These are phyloP conservation scores for Pythium aquatile DNA, from an alignment of 352 stramenopile genomes.

Conservation along the genomic window DNA sequence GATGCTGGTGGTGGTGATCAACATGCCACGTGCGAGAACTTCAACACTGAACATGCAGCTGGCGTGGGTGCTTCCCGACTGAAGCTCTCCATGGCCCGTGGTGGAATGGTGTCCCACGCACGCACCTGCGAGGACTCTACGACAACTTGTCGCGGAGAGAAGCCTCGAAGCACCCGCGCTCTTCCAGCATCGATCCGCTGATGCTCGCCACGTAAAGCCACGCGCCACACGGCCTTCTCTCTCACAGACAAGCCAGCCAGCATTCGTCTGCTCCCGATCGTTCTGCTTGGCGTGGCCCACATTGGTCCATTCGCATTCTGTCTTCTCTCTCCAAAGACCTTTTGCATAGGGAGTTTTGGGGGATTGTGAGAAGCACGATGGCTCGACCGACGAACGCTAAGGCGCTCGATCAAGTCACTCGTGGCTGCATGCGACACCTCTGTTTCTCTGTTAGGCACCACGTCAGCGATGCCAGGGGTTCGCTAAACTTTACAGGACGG, in stretches of 20 bases:
- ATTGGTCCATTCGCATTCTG: background rate
- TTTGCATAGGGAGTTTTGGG: too few species aligned
- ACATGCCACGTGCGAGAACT: background rate
- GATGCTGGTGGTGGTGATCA: background rate
- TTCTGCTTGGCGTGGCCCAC: background rate
- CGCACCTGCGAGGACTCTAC: background rate
- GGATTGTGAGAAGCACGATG: too few species aligned
- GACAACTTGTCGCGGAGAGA: background rate
- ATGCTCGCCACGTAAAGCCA: background rate
- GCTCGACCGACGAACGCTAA: background rate
- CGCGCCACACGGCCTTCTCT: background rate
- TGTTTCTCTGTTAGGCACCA: background rate
- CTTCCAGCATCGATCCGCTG: background rate
- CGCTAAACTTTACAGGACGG: background rate
- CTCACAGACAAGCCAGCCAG: background rate
- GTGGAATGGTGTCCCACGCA: background rate
- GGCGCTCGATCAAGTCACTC: background rate
- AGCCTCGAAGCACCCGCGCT: background rate
- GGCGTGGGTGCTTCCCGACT: background rate
- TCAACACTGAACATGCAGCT: background rate
- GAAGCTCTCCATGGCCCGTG: background rate
- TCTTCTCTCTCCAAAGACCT: too few species aligned
- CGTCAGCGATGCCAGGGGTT: background rate
- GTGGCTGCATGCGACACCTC: background rate
- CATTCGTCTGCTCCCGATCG: background rate